Evolutionary conservation across 495 filamentous ascomycete genomes (phyloP), one percentile per base, ranked within the genome.

Genomic region (Pseudevernia furfuracea): DNA sequence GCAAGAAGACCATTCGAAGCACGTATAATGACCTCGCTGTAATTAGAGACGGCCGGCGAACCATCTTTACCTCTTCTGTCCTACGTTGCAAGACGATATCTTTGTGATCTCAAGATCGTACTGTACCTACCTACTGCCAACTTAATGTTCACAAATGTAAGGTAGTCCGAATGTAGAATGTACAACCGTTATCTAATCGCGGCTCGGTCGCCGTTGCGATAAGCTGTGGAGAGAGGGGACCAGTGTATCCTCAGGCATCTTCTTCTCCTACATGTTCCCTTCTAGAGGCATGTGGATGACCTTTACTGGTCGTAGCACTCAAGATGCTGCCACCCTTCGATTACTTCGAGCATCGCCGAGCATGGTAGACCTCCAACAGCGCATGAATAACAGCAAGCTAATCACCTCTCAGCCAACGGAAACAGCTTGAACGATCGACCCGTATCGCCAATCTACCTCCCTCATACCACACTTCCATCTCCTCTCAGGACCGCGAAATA

Each of bases 401-500:
- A 60, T 43, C 25, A 58, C 28, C 39, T 28, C 60, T 39, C 68
- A 97, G 94, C 77, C 80, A 83, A 71, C 80, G 82, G 68, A 98
- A 98, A 78, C 89, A 93, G 72, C 69, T 80, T 44, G 84, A 94
- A 68, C 89, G 94, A 23, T 77, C 80, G 10, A 72, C 79, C 30
- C 83, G 88, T 41, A 89, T 97, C 68, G 77, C 81, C 41, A 78
- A 81, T 12, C 83, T 98, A 10, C 80, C 85, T 0, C 65, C 78
- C 9, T 70, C 71, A 8, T 97, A 97, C 77, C 87, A 84, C 55
- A 76, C 73, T 23, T 76, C 85, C 15, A 80, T 95, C 62, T 83
- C 84, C 2, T 38, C 73, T 1, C 37, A 74, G 15, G 91, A 97
- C 59, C 80, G 81, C 28, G 71, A 77, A 0, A 87, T 90, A 56